Base-by-base conservation (phyloP, 306 rosid genomes). In the Arachis stenosperma region DNA sequence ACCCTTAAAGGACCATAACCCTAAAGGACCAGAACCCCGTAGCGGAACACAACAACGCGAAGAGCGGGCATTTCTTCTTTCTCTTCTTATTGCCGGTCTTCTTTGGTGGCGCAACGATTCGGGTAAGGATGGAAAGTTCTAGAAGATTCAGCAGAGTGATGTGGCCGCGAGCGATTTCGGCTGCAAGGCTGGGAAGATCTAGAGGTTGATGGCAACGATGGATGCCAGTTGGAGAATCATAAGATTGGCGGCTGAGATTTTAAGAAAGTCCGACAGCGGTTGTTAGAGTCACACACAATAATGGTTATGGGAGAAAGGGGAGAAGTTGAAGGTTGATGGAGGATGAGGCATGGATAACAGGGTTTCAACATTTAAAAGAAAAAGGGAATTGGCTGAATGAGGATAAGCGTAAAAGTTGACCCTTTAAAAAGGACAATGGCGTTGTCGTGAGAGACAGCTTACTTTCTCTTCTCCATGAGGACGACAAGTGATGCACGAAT, bases 211-310 rank as follows among this genome's bases (percentile, higher is more conserved):
- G 1, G 84, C 88, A 36, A 78, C 1, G 1, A 30, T 67, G 47
- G 88, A 84, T 17, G 71, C 88, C 2, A 84, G 74, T 10, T 84
- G 77, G 59, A 84, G 74, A 6, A 84, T 61, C 2, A 75, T 67
- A 10, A 39, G 74, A 41, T 69, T 81, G 3, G 85, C 9, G 56
- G 37, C 8, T 51, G 56, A 51, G 56, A 51, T 51, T 4, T 6
- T 12, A 22, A 48, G 53, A 12, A 48, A 13, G 53, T 41, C 4
- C 39, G 47, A 29, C 58, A 14, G 2, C 9, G 42, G 57, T 33
- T 69, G 0, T 46, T 67, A 36, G 52, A 61, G 2, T 77, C 71
- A 62, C 79, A 81, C 2, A 54, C 4, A 47, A 81, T 69, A 0
- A 22, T 22, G 50, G 22, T 68, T 0, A 66, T 40, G 56, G 22